A percentile compares a stretch with the other conserved stretches of the same genome.
Conservation (phyloP, 257 asterid genomes). For the Asclepias syriaca region DNA sequence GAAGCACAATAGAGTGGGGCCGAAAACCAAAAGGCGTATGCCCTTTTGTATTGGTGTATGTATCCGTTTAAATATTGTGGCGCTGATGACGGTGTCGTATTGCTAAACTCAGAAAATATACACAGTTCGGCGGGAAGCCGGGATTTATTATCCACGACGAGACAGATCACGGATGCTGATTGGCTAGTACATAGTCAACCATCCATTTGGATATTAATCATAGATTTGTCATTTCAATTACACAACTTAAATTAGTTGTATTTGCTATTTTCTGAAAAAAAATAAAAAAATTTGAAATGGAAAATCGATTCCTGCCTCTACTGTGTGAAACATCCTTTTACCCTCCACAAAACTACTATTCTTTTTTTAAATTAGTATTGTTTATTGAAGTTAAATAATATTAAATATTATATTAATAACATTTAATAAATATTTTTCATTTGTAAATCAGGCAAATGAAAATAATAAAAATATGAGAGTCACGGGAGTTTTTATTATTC, state of each 20-base stretch:
- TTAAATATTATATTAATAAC: too few species aligned
- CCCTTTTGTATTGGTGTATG: not conserved
- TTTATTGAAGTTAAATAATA: too few species aligned
- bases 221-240: not conserved
- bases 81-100: not conserved
- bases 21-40: not conserved
- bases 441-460: too few species aligned
- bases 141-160: not conserved
- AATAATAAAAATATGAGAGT: too few species aligned
- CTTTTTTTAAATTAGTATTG: too few species aligned
- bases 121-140: not conserved
- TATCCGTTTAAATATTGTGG: not conserved
- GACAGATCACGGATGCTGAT: not conserved
- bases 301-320: too few species aligned
- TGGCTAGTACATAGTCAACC: not conserved
- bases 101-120: not conserved
- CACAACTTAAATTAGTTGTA: not conserved
- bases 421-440: too few species aligned
- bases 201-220: not conserved
- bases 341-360: too few species aligned
- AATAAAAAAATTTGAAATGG: too few species aligned
- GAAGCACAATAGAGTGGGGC: not conserved
- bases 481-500: too few species aligned
- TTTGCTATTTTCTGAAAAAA: too few species aligned
- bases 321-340: too few species aligned